phyloP scores from a whole-genome alignment of 176 grass and related monocot species.

The Aegilops sharonensis region DNA sequence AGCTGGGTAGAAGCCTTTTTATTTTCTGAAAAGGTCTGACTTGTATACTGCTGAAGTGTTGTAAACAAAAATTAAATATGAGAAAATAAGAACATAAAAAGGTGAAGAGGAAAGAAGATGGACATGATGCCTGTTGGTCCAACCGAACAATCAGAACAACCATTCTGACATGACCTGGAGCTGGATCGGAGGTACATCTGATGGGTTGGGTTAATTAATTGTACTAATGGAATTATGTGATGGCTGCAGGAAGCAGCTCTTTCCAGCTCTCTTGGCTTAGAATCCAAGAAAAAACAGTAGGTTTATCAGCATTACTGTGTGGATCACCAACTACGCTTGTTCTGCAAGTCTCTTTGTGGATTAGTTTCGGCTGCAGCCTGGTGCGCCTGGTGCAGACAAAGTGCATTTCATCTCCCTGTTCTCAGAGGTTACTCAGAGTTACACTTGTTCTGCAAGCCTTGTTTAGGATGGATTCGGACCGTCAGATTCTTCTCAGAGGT shows the following conservation, averaged over 20 bases:
- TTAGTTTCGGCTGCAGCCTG: not conserved
- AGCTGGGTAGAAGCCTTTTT: no score
- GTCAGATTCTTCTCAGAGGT: not conserved
- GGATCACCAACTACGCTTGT: conserved; percentile 31
- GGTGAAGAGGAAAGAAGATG: not conserved
- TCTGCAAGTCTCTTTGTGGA: not conserved
- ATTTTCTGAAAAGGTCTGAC: not conserved
- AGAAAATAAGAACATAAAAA: not conserved
- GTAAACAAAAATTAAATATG: not conserved
- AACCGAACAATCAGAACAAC: conserved; percentile 25
- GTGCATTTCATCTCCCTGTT: not conserved
- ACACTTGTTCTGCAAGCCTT: no score
- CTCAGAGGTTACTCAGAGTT: no score
- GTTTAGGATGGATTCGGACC: not conserved
- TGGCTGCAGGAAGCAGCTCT: not conserved
- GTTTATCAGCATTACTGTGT: not conserved
- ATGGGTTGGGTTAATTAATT: not conserved
- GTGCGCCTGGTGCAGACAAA: conserved; percentile 1
- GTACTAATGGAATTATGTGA: conserved; percentile 14
- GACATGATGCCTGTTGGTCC: conserved; percentile 8
- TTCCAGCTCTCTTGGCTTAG: conserved; percentile 45
- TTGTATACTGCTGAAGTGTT: not conserved
- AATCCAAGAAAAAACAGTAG: conserved; percentile 21
- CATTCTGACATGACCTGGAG: conserved; percentile 21
- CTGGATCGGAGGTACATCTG: conserved; percentile 5